A percentile compares a stretch with the other conserved stretches of the same genome.
These are phyloP conservation scores for Pisolithus albus DNA, from an alignment of 768 basidiomycete species.

Conservation along the genomic window DNA sequence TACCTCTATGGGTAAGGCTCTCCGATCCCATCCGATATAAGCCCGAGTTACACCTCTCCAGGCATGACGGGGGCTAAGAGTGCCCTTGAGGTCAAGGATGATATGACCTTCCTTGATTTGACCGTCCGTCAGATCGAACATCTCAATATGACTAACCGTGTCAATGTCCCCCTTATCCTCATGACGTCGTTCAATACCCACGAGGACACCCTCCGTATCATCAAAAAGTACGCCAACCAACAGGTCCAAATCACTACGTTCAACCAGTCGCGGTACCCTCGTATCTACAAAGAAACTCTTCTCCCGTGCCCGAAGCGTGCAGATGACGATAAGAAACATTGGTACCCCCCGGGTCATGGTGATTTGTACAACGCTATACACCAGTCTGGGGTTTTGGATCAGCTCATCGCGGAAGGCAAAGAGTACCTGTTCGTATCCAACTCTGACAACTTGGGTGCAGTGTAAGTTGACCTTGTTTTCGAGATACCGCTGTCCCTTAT, in stretches of 20 bases:
- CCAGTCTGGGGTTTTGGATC: constrained; percentile 70
- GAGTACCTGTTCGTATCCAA: constrained; percentile 77
- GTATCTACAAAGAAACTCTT: constrained; percentile 62
- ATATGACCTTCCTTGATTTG: constrained; percentile 64
- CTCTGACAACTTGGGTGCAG: constrained; percentile 70
- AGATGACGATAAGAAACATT: constrained; percentile 57
- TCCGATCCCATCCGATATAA: background rate
- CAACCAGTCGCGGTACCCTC: constrained; percentile 71
- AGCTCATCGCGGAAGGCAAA: constrained; percentile 62
- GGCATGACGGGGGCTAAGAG: constrained; percentile 60
- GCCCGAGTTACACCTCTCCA: constrained; percentile 7
- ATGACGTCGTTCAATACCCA: constrained; percentile 83
- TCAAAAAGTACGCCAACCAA: constrained; percentile 76
- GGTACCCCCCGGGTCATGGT: constrained; percentile 77
- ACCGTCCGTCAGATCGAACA: constrained; percentile 64
- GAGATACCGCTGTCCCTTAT: background rate
- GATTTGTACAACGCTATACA: constrained; percentile 65
- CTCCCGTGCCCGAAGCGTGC: constrained; percentile 55
- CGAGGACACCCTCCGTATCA: constrained; percentile 70
- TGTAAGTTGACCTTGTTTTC: constrained; percentile 28
- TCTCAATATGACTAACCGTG: constrained; percentile 52
- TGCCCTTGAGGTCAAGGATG: constrained; percentile 70
- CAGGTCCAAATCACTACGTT: constrained; percentile 66
- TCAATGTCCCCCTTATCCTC: constrained; percentile 71
- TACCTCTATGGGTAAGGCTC: constrained; percentile 48